A percentile compares a stretch with the other conserved stretches of the same genome.
Conservation (phyloP, 75 land plant species). For the Selaginella moellendorffii region DNA sequence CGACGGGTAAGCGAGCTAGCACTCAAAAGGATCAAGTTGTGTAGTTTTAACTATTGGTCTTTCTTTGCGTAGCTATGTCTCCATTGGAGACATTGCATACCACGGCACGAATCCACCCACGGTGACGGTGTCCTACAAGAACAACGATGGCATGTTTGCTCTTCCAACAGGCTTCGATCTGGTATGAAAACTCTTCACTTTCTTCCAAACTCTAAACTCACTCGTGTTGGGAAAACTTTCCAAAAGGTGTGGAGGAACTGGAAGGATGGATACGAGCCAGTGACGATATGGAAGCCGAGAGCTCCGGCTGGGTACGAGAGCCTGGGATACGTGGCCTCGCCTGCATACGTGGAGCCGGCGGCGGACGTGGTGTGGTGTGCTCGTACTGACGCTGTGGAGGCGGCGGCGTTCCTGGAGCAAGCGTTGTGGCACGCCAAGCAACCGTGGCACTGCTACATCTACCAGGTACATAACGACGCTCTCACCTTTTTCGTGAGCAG, state of each 20-base stretch:
- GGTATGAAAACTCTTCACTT: constrained; percentile 15
- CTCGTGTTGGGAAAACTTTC: too few species aligned
- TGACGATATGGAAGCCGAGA: constrained; percentile 79
- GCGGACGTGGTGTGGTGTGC: constrained; percentile 41
- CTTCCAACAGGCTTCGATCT: constrained; percentile 79
- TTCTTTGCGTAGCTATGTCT: constrained; percentile 90
- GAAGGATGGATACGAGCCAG: constrained; percentile 55
- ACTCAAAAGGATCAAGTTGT: too few species aligned
- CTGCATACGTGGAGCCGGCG: constrained; percentile 56
- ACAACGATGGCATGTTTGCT: constrained; percentile 29
- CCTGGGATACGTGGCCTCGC: constrained; percentile 69
- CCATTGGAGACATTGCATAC: constrained; percentile 78
- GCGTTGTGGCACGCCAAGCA: constrained; percentile 56
- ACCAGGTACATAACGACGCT: background rate
- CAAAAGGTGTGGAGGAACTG: constrained; percentile 99
- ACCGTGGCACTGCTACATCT: constrained; percentile 79
- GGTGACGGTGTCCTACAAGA: constrained; percentile 46
- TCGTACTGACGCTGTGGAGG: constrained; percentile 33
- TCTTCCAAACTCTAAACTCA: too few species aligned
- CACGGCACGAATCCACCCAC: constrained; percentile 61
- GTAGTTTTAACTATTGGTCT: too few species aligned
- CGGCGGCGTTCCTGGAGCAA: constrained; percentile 49
- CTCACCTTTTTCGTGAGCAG: background rate
- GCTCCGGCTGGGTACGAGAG: constrained; percentile 72
- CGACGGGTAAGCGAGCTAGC: constrained; percentile 73